Evolutionary conservation across 768 basidiomycete genomes (phyloP).

Genomic region (Cyclocybe aegerita): DNA sequence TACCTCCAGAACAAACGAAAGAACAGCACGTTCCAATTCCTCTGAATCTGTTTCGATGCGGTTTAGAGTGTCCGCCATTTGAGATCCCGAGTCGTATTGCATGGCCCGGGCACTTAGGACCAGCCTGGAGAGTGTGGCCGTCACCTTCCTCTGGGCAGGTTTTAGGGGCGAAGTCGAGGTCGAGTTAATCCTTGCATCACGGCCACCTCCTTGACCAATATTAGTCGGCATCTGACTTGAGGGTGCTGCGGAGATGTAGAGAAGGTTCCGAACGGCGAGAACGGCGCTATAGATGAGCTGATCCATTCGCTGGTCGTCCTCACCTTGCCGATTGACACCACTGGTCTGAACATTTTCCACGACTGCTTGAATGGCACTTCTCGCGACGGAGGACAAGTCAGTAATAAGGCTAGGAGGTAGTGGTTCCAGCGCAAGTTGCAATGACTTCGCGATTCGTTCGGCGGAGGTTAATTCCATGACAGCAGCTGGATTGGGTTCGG

Average conservation of each 20-base stretch:
- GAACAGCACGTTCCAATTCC: conserved; percentile 71
- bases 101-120: conserved; percentile 90
- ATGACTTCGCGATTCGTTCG: conserved; percentile 63
- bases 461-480: conserved; percentile 58
- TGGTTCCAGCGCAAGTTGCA: conserved; percentile 61
- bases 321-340: conserved; percentile 43
- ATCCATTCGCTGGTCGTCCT: conserved; percentile 61
- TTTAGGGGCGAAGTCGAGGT: conserved; percentile 64
- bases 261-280: conserved; percentile 71
- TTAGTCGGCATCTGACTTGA: conserved; percentile 60
- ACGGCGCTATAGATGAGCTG: conserved; percentile 62
- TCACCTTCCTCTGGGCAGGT: conserved; percentile 81
- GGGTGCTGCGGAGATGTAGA: conserved; percentile 65
- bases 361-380: conserved; percentile 61
- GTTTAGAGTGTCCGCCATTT: conserved; percentile 58
- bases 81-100: conserved; percentile 73
- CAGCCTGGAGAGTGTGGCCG: conserved; percentile 85
- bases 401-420: conserved; percentile 57
- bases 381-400: conserved; percentile 59
- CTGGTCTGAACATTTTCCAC: conserved; percentile 56
- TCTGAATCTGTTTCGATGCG: conserved; percentile 77
- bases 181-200: conserved; percentile 41
- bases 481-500: conserved; percentile 18
- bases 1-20: conserved; percentile 69
- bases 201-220: conserved; percentile 48